Evolutionary conservation across 495 filamentous ascomycete species (phyloP), one percentile per base, ranked within the genome.

Genomic region (Neurospora sp.): DNA sequence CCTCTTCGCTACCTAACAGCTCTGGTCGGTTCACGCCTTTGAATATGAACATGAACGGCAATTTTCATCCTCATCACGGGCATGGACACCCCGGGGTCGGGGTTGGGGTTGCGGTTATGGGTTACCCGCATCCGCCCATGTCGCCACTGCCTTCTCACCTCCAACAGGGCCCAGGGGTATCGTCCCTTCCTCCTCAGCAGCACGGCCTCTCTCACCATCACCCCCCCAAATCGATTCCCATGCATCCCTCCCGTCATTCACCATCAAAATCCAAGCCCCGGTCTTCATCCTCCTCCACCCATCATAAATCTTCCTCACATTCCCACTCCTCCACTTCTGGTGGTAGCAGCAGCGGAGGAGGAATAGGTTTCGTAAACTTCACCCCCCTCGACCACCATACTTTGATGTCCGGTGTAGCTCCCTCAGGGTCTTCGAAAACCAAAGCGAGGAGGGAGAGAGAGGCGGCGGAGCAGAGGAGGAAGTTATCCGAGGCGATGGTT

Each of bases 371-470:
- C 77, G 93, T 97, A 72, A 98, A 98, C 80, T 97, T 91, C 82
- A 97, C 94, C n/a, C 89, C 94, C 0, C 78, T 86, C 17, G 96
- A 99, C 81, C 91, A 89, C 79, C 84, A 86, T 42, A 89, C 90
- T 79, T 93, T 99, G 28, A 87, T 99, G 79, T 93, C 89, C 19
- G 95, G 95, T 7, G 96, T 99, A 11, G 96, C 96, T 70, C 96
- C 96, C 17, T 92, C 89, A 70, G 96, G 96, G 42, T 93, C 90
- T 76, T 92, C 89, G 70, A 98, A 98, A 86, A 99, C 96, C 37
- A 98, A 97, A 79, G 94, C 93, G 69, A 83, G 94, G 54, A 84
- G 96, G 73, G 96, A 98, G 83, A 89, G 91, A 78, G 94, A 96
- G 84, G 93, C 93, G 13, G 84, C 85, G 69, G 96, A 98, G 79